Percentiles rank a stretch among this genome's conserved stretches.
phyloP scores from a whole-genome alignment of 73 alveolate species.

The Effrenium voratum region DNA sequence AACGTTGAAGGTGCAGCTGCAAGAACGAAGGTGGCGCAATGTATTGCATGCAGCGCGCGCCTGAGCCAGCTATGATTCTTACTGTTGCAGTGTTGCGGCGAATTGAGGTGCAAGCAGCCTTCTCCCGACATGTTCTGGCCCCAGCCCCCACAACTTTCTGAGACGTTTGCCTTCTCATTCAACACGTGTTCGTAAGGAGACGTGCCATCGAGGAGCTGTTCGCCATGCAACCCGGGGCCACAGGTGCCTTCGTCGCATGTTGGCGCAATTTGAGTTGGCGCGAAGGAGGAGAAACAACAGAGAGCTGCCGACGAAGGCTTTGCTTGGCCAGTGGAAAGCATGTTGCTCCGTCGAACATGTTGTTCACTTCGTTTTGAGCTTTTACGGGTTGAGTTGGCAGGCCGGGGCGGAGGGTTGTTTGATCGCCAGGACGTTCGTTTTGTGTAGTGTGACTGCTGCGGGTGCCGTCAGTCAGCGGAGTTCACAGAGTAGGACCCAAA shows the following conservation, averaged over 20 bases:
- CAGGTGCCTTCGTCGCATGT: too few relatives aligned
- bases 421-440: slow-evolving; percentile 39
- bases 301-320: slow-evolving; percentile 87
- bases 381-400: too few relatives aligned
- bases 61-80: neutral
- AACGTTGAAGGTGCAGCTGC: slow-evolving; percentile 22
- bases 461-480: neutral
- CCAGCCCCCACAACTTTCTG: too few relatives aligned
- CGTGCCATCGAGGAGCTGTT: slow-evolving; percentile 3
- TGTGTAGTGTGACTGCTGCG: neutral
- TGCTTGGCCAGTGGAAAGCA: neutral
- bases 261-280: too few relatives aligned
- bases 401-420: slow-evolving; percentile 71
- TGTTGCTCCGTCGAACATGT: neutral
- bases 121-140: slow-evolving; percentile 63
- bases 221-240: too few relatives aligned
- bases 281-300: slow-evolving; percentile 60
- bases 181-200: too few relatives aligned
- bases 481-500: slow-evolving; percentile 32
- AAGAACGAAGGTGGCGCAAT: slow-evolving; percentile 89
- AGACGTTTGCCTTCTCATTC: too few relatives aligned
- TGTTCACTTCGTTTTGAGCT: neutral
- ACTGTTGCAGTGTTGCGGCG: neutral
- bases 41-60: slow-evolving; percentile 53
- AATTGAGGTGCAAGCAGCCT: slow-evolving; percentile 62